Percentiles rank a stretch among this genome's conserved stretches.
Conservation (phyloP, 768 basidiomycete species). For the Hemileccinum impolitum region DNA sequence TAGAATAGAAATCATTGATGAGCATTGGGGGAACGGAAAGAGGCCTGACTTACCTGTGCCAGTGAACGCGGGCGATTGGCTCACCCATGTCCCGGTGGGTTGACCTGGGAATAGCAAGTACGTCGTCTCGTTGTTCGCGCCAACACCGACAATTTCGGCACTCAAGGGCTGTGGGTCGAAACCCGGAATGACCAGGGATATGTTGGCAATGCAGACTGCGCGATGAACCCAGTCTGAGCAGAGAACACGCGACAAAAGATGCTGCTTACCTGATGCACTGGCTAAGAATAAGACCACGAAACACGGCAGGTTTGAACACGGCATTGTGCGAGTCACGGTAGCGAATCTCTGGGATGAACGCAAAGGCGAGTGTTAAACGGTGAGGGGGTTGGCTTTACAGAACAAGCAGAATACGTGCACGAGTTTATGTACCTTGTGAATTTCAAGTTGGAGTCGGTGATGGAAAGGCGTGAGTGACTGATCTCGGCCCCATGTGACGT, state of each 20-base stretch:
- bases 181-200: conserved; percentile 43
- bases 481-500: background rate
- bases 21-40: background rate
- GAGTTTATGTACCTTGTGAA: background rate
- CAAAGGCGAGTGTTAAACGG: background rate
- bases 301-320: background rate
- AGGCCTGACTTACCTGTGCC: conserved; percentile 34
- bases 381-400: too few species aligned
- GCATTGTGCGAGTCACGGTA: too few species aligned
- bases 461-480: too few species aligned
- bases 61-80: conserved; percentile 29
- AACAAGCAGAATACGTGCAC: too few species aligned
- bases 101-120: conserved; percentile 37
- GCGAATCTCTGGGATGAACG: too few species aligned
- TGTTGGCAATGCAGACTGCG: conserved; percentile 11
- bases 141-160: conserved; percentile 41
- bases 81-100: conserved; percentile 30
- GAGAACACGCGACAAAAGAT: background rate
- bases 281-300: conserved; percentile 8
- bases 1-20: background rate
- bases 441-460: too few species aligned
- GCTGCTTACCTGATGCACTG: background rate
- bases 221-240: background rate
- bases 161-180: conserved; percentile 44
- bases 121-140: conserved; percentile 40